These are phyloP conservation scores for Cerioporus squamosus DNA, from an alignment of 1,284 basidiomycete species.

Conservation along the genomic window DNA sequence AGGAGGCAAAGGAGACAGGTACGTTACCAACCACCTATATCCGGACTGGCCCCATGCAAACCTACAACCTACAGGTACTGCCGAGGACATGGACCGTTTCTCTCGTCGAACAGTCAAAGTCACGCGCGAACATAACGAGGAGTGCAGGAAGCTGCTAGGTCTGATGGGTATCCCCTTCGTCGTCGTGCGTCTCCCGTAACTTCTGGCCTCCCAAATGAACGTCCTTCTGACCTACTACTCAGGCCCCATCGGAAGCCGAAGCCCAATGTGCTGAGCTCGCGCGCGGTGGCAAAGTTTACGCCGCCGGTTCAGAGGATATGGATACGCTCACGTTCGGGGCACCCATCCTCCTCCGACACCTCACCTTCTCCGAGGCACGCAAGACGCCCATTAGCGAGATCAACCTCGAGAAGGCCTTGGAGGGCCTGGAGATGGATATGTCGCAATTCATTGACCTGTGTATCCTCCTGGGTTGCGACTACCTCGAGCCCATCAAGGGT, in stretches of 20 bases:
- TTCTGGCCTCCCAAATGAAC: not conserved
- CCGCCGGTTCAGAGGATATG: slow-evolving; percentile 99
- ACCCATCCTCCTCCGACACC: slow-evolving; percentile 91
- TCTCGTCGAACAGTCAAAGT: slow-evolving; percentile 93
- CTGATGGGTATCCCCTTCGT: slow-evolving; percentile 99
- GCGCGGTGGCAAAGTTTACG: slow-evolving; percentile 93
- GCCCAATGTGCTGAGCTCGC: slow-evolving; percentile 98
- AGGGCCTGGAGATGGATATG: slow-evolving; percentile 93
- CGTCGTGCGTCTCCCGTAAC: slow-evolving; percentile 55
- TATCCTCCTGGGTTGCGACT: slow-evolving; percentile 97
- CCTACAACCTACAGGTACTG: slow-evolving; percentile 57
- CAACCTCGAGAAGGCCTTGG: slow-evolving; percentile 79
- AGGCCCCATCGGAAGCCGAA: slow-evolving; percentile 98
- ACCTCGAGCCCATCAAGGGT: slow-evolving; percentile 95
- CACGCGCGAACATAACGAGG: slow-evolving; percentile 95
- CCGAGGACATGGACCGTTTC: slow-evolving; percentile 92
- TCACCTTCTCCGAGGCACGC: slow-evolving; percentile 99
- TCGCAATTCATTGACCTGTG: slow-evolving; percentile 98
- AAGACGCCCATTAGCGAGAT: slow-evolving; percentile 98
- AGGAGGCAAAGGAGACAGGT: slow-evolving; percentile 96
- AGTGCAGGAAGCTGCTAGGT: slow-evolving; percentile 85
- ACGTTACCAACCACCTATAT: not conserved
- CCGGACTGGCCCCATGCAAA: not conserved
- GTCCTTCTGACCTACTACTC: not conserved
- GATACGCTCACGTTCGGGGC: slow-evolving; percentile 97